phyloP scores from a whole-genome alignment of 305 asterid species.

The Fraxinus velutina region DNA sequence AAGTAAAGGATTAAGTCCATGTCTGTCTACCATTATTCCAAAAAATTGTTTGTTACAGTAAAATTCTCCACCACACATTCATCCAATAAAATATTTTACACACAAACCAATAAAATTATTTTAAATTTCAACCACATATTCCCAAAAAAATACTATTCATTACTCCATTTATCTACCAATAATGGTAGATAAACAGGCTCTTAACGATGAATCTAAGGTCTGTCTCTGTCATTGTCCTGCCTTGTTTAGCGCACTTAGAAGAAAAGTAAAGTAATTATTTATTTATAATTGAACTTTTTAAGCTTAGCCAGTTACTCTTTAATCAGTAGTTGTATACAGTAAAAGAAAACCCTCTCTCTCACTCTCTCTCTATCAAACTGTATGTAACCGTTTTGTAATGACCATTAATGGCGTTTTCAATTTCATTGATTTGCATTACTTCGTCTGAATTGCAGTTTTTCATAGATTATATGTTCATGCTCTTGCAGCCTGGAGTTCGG shows the following conservation, averaged over 20 bases:
- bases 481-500: slow-evolving; percentile 14
- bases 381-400: not conserved
- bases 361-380: not conserved
- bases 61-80: no score
- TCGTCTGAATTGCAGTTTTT: slow-evolving; percentile 16
- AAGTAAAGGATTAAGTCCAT: no score
- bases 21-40: no score
- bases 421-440: not conserved
- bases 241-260: not conserved
- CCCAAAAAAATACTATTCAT: no score
- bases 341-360: not conserved
- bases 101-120: no score
- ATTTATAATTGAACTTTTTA: not conserved
- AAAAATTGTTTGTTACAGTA: no score
- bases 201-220: not conserved
- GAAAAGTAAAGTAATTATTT: not conserved
- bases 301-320: not conserved
- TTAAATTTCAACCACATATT: no score
- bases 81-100: no score
- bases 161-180: no score
- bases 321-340: not conserved
- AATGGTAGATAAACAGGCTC: no score
- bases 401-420: not conserved
- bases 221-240: not conserved
- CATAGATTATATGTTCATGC: not conserved